These are phyloP conservation scores for Albatrellus sp. DNA, from an alignment of 1,284 basidiomycete species.

Conservation along the genomic window DNA sequence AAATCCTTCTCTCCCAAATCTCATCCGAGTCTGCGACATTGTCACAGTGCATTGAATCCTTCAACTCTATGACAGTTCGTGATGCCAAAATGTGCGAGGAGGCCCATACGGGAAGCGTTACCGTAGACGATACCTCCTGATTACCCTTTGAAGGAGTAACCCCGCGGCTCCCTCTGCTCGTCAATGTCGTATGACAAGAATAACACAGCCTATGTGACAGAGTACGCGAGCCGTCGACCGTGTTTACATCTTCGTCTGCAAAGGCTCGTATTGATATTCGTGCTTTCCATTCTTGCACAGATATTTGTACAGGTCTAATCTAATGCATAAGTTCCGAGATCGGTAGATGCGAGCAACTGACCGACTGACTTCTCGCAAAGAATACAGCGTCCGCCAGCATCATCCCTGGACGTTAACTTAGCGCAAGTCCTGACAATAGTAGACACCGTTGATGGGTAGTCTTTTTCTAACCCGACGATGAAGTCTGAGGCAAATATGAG, in stretches of 20 bases:
- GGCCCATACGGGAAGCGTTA: slow-evolving; percentile 28
- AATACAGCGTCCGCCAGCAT: slow-evolving; percentile 38
- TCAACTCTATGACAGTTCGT: not conserved
- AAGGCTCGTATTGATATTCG: slow-evolving; percentile 60
- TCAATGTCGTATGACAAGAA: slow-evolving; percentile 60
- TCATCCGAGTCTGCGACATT: slow-evolving; percentile 5
- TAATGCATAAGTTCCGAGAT: not conserved
- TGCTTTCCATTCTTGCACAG: slow-evolving; percentile 63
- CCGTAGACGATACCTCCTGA: not conserved
- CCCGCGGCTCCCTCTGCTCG: slow-evolving; percentile 43
- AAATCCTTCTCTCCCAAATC: slow-evolving; percentile 13
- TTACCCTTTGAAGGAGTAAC: slow-evolving; percentile 6
- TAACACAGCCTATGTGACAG: slow-evolving; percentile 56
- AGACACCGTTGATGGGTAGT: slow-evolving; percentile 85
- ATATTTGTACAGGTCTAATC: slow-evolving; percentile 53
- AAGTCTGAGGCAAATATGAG: slow-evolving; percentile 41
- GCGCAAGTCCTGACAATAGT: slow-evolving; percentile 77
- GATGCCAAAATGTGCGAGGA: slow-evolving; percentile 2
- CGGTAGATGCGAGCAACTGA: not conserved
- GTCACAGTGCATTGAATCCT: not conserved
- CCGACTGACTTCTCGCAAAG: slow-evolving; percentile 56
- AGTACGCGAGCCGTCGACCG: slow-evolving; percentile 13
- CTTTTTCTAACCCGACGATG: slow-evolving; percentile 66
- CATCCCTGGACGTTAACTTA: slow-evolving; percentile 66
- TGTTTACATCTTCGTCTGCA: slow-evolving; percentile 12